Evolutionary conservation across 345 rosid genomes (phyloP), one percentile per base, ranked within the genome.

Genomic region (Eucalyptus cloeziana): DNA sequence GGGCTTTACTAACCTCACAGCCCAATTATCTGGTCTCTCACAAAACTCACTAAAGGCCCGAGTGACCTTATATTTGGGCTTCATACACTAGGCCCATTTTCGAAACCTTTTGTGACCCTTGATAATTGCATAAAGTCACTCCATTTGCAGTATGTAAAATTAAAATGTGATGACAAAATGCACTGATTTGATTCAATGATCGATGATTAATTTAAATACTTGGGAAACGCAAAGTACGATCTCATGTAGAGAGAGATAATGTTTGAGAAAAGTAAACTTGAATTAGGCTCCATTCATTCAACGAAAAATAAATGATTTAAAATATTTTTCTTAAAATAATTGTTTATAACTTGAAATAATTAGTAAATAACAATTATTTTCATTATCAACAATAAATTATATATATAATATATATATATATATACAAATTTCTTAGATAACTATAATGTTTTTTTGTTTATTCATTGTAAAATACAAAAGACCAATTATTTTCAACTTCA

Each of bases 221-320:
- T 33, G 22, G 80, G 40, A 69, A 69, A 69, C 43, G 80, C 10
- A 33, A 69, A 6, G 7, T 67, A 33, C 2, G 13, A 62, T 33
- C 44, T 69, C 80, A 69, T 3, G 80, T 37, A 5, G 43, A 19
- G 45, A 71, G 25, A 71, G 27, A 37, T 71, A 37, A 16, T 71
- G 45, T 37, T 71, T 37, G 83, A 71, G 3, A 71, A 37, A 19
- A 71, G 27, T 71, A 37, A 37, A 19, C 13, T 37, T 10, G 25
- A 33, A 33, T 10, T 10, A 33, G 24, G 11, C 5, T 71, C 81
- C 30, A 24, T 56, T 56, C 4, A 2, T 56, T 56, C 30, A 24
- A 0, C 1, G 1, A 17, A 14, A 31, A 31, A 67, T 15, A 31
- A 15, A 67, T 15, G 3, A 0, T 2, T 67, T 67, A 1, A 31